These are phyloP conservation scores for Ziziphus jujuba DNA, from an alignment of 306 rosid species.

Conservation along the genomic window DNA sequence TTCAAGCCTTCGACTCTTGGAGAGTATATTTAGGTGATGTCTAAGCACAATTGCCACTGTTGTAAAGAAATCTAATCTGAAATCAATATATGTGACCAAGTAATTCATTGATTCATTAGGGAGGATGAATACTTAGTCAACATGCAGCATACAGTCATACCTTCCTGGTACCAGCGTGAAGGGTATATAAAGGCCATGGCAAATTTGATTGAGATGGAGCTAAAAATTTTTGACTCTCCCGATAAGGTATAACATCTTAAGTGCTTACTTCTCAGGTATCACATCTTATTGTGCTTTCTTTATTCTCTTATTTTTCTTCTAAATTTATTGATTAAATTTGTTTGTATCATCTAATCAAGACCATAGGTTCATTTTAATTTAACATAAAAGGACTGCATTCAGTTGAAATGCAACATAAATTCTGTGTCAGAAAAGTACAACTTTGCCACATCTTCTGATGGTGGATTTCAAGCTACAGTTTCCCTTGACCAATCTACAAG, in stretches of 20 bases:
- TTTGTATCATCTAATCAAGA: neutral
- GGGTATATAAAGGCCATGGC: slow-evolving; percentile 96
- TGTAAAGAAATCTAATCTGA: slow-evolving; percentile 8
- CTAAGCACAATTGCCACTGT: slow-evolving; percentile 3
- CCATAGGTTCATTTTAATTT: too few species aligned
- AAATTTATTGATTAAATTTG: neutral
- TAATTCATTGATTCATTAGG: slow-evolving; percentile 43
- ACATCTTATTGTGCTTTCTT: slow-evolving; percentile 19
- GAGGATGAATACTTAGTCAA: slow-evolving; percentile 95
- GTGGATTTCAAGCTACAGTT: too few species aligned
- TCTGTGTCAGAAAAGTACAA: too few species aligned
- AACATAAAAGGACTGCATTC: too few species aligned
- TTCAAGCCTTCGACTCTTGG: slow-evolving; percentile 94
- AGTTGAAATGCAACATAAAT: too few species aligned
- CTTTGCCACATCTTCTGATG: too few species aligned
- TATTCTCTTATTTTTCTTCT: neutral
- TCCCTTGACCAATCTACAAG: too few species aligned
- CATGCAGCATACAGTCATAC: slow-evolving; percentile 98
- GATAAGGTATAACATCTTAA: slow-evolving; percentile 50
- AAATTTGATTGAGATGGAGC: slow-evolving; percentile 85
- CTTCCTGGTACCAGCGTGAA: slow-evolving; percentile 98
- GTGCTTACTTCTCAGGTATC: slow-evolving; percentile 61
- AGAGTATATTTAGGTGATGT: slow-evolving; percentile 86
- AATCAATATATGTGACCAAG: slow-evolving; percentile 23
- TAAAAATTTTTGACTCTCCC: slow-evolving; percentile 53